phyloP scores from a whole-genome alignment of 306 rosid genomes.

The Cucumis cinereus region DNA sequence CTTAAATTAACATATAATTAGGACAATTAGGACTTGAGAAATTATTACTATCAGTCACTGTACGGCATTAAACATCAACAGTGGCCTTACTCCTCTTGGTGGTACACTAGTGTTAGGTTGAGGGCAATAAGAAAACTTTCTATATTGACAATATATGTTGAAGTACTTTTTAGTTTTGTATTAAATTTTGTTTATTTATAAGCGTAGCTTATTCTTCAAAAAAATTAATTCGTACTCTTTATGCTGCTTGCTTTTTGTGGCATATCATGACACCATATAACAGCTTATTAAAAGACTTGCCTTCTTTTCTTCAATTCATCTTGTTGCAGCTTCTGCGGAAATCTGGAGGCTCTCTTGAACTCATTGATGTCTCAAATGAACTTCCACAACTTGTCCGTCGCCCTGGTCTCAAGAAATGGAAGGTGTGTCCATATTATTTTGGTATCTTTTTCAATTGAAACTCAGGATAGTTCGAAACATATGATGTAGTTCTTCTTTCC shows the following conservation, averaged over 20 bases:
- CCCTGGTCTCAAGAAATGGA: conserved; percentile 86
- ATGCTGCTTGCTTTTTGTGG: background rate
- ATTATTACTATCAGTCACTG: background rate
- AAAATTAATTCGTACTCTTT: background rate
- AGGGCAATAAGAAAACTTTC: background rate
- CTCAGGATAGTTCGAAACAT: background rate
- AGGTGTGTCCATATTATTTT: conserved; percentile 33
- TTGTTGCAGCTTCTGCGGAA: conserved; percentile 63
- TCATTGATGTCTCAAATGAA: conserved; percentile 76
- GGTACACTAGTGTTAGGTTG: background rate
- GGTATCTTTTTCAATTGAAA: background rate
- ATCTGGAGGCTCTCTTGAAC: conserved; percentile 69
- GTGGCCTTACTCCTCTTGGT: background rate
- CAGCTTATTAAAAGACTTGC: background rate
- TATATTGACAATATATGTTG: background rate
- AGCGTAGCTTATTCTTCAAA: background rate
- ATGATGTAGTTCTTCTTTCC: background rate
- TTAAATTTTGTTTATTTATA: background rate
- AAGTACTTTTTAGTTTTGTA: background rate
- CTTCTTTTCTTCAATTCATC: background rate
- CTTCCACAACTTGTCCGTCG: conserved; percentile 77
- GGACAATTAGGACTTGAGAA: background rate
- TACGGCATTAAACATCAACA: background rate
- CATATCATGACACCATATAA: background rate
- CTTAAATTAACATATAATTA: background rate